Percentiles rank a stretch among this genome's conserved stretches.
phyloP scores from a whole-genome alignment of 1,139 yeast genomes.

The Taphrina flavorubra region DNA sequence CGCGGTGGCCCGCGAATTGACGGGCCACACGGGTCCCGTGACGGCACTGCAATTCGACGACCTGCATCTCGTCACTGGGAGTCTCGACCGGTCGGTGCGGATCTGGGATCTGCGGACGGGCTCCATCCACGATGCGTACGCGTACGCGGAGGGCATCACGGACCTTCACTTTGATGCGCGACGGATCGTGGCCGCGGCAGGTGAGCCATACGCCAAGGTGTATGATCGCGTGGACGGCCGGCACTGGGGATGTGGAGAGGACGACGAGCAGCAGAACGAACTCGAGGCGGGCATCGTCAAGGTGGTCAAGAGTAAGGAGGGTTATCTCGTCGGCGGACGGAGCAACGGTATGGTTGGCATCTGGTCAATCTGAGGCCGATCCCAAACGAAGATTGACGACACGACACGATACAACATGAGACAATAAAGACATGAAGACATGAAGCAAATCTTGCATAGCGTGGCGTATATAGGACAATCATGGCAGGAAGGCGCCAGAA shows the following conservation, averaged over 20 bases:
- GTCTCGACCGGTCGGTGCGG: slow-evolving; percentile 66
- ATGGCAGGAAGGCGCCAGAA: not conserved
- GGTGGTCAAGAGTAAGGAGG: slow-evolving; percentile 61
- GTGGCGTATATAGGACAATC: slow-evolving; percentile 2
- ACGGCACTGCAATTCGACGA: slow-evolving; percentile 74
- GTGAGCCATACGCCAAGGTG: slow-evolving; percentile 60
- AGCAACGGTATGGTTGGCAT: slow-evolving; percentile 63
- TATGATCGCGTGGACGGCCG: slow-evolving; percentile 61
- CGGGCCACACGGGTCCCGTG: slow-evolving; percentile 74
- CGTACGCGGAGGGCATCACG: slow-evolving; percentile 61
- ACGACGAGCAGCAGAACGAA: slow-evolving; percentile 44
- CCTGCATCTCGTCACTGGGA: slow-evolving; percentile 66
- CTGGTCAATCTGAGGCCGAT: slow-evolving; percentile 52
- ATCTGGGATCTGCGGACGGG: slow-evolving; percentile 78
- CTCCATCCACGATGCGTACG: slow-evolving; percentile 63
- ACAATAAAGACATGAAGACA: not conserved
- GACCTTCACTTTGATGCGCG: slow-evolving; percentile 63
- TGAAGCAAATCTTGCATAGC: slow-evolving; percentile 2
- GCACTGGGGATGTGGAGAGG: slow-evolving; percentile 62
- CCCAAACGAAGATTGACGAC: not conserved
- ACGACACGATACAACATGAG: not conserved
- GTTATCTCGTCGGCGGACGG: slow-evolving; percentile 69
- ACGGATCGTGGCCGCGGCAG: slow-evolving; percentile 60
- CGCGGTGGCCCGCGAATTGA: slow-evolving; percentile 66
- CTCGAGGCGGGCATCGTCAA: slow-evolving; percentile 50